These are phyloP conservation scores for Kitagawia praeruptora DNA, from an alignment of 129 eudicot species.

Conservation along the genomic window DNA sequence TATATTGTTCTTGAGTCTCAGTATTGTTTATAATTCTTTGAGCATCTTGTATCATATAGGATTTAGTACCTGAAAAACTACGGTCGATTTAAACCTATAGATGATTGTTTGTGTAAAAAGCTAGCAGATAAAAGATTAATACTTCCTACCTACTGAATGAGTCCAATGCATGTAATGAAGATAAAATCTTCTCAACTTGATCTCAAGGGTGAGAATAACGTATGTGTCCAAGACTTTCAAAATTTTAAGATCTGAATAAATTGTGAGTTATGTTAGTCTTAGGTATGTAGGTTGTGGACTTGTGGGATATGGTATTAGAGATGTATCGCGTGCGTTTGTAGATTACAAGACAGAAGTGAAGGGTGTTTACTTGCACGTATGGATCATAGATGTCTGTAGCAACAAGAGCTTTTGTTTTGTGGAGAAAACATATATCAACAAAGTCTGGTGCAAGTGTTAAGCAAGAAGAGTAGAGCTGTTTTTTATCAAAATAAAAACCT, in stretches of 20 bases:
- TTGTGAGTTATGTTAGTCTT: neutral
- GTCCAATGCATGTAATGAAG: too few relatives aligned
- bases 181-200: neutral
- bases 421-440: neutral
- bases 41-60: neutral
- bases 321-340: neutral
- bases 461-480: too few relatives aligned
- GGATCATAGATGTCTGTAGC: neutral
- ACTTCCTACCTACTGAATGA: neutral
- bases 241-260: neutral
- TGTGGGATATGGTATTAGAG: neutral
- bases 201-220: neutral
- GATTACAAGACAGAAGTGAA: neutral
- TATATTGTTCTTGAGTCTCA: conserved; percentile 9
- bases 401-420: neutral
- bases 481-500: too few relatives aligned
- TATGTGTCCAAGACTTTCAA: neutral
- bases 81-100: neutral
- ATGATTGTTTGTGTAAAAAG: too few relatives aligned
- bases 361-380: neutral
- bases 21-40: neutral
- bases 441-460: neutral
- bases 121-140: too few relatives aligned
- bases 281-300: neutral
- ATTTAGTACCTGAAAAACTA: neutral